Base-by-base conservation (phyloP, 1,284 basidiomycete species). In the Cryptococcus depauperatus region DNA sequence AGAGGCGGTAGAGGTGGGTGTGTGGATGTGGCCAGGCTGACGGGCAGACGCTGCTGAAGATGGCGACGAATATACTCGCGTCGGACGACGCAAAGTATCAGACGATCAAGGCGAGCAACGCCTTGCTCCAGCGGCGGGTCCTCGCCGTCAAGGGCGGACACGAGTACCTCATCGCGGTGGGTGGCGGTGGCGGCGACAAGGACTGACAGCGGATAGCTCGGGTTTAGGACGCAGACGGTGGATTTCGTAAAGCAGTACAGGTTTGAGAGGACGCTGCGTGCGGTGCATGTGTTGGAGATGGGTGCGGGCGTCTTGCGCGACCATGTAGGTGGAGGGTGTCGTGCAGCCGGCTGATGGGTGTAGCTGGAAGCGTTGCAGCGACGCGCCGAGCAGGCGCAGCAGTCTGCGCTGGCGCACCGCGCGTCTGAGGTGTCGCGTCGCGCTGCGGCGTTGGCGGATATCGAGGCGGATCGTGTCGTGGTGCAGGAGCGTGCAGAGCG, bases 101-200 rank as follows among this genome's bases (percentile, higher is more conserved):
- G 25, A 52, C 45, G 0, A 37, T 70, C 16, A 66, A 65, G 54
- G 51, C 57, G 1, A 52, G 55, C 37, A 69, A 68, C 41, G 32
- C 38, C 1, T 41, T 53, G 35, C 50, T 70, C 33, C 61, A 62
- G 54, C 57, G 55, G 39, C 64, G 66, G 49, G 58, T 70, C 1
- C 43, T 69, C 28, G 40, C 46, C 13, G 55, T 55, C 2, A 59
- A 56, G 26, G 66, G 66, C 7, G 68, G 65, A 2, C 58, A 65
- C 18, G 68, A 68, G 10, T 68, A 61, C 34, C 51, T 70, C 27
- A 58, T 68, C 23, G 55, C 59, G n/a, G 68, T 70, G 45, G 51
- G 65, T 58, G 1, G 13, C 8, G 10, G 19, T 9, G 11, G 13
- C 16, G 13, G 3, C 29, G 11, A 26, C 16, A 13, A 4, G 14